Base-by-base conservation (phyloP, 257 asterid species). In the Penstemon eatonii region DNA sequence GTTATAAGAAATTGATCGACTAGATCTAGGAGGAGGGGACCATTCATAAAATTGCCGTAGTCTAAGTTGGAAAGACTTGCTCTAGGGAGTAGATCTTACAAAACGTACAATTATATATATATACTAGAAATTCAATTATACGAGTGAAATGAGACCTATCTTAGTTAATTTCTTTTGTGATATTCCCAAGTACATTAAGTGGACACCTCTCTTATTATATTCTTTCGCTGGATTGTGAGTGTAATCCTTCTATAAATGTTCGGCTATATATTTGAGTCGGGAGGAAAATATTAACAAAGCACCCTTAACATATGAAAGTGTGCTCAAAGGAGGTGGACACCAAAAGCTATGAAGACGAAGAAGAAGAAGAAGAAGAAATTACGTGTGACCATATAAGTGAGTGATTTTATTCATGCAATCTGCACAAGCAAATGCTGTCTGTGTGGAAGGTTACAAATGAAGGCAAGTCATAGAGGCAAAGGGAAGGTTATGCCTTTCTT, bases 401-500 rank as follows among this genome's bases (percentile, higher is more conserved):
- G 55, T 65, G 7, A 40, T 59, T 12, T 11, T 11, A 45, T 63
- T 18, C 25, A 45, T 18, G 46, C 19, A 63, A 63, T 60, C 13
- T 56, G 39, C 33, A 51, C 33, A 25, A 25, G 33, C 33, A 25
- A 25, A 25, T 1, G 33, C 33, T 25, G 33, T 25, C 33, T 54
- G 45, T 56, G 69, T 25, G 66, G 58, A 73, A 74, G 67, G 66
- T 37, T 52, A 42, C 64, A 52, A 60, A 3, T 42, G 18, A 38
- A 67, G 90, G 90, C 90, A 85, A 82, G 87, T 85, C 86, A 82
- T 18, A 57, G 45, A 72, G 89, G 89, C 89, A 84, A 81, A 84
- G 86, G 89, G 89, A 84, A 84, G 89, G 89, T 72, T 52, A 84
- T 72, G 89, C 86, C 89, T 81, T 84, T 84, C 89, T 79, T 81